Evolutionary conservation across 345 rosid genomes (phyloP).

Genomic region (Eucalyptus regnans): DNA sequence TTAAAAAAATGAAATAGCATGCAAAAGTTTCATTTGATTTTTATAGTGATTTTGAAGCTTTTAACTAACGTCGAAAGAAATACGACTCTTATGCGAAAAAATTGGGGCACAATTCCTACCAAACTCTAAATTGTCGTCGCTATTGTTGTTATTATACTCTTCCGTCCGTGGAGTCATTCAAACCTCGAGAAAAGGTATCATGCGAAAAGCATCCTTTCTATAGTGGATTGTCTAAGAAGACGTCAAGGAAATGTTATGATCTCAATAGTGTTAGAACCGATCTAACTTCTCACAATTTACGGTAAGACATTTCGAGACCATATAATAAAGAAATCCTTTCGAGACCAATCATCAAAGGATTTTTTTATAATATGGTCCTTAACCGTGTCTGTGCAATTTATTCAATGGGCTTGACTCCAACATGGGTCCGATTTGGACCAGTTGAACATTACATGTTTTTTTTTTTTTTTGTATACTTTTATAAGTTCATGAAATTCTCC

Average conservation of each 20-base stretch:
- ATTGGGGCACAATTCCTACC: not conserved
- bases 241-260: not conserved
- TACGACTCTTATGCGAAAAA: not conserved
- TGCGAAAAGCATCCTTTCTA: not conserved
- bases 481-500: not conserved
- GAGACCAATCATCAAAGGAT: too few species aligned
- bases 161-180: not conserved
- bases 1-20: not conserved
- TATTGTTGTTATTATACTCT: not conserved
- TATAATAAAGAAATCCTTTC: too few species aligned
- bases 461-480: not conserved
- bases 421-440: not conserved
- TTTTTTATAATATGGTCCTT: not conserved
- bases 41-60: not conserved
- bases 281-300: fast-evolving
- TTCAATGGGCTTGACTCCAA: not conserved
- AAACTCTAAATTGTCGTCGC: fast-evolving
- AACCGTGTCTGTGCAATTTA: not conserved
- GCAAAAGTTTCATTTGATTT: not conserved
- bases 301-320: not conserved
- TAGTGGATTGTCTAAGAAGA: not conserved
- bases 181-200: not conserved
- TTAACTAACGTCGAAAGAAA: too few species aligned
- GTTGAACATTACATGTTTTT: not conserved
- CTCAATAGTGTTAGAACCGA: not conserved